These are phyloP conservation scores for Suhomyces coccinellae DNA, from an alignment of 1,139 yeast genomes.

Conservation along the genomic window DNA sequence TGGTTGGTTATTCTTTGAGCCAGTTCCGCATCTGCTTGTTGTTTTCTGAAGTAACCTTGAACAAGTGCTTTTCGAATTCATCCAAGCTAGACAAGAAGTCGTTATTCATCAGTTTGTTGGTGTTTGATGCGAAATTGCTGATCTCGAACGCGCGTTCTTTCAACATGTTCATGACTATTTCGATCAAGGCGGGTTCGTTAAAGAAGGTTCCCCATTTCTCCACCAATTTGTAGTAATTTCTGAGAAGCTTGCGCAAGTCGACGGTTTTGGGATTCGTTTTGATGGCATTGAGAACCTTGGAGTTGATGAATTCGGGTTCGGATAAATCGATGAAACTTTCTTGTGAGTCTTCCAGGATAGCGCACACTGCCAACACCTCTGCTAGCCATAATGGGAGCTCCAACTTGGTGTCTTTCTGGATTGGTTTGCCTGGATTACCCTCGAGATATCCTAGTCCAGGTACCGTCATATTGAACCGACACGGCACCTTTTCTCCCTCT, in stretches of 20 bases:
- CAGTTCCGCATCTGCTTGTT: slow-evolving; percentile 65
- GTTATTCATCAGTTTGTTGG: slow-evolving; percentile 41
- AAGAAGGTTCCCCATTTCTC: slow-evolving; percentile 75
- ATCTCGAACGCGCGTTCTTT: slow-evolving; percentile 68
- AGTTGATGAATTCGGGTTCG: slow-evolving; percentile 66
- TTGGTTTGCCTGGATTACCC: slow-evolving; percentile 70
- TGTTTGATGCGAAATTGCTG: slow-evolving; percentile 67
- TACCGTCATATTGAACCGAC: slow-evolving; percentile 72
- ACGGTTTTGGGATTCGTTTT: slow-evolving; percentile 69
- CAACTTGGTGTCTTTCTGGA: slow-evolving; percentile 63
- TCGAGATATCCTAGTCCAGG: slow-evolving; percentile 89
- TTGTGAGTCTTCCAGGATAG: slow-evolving; percentile 37
- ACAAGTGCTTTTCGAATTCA: slow-evolving; percentile 68
- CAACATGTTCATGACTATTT: slow-evolving; percentile 54
- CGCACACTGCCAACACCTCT: slow-evolving; percentile 64
- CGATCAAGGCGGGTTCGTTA: slow-evolving; percentile 61
- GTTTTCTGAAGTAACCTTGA: slow-evolving; percentile 58
- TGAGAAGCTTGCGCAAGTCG: slow-evolving; percentile 66
- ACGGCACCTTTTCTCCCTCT: slow-evolving; percentile 69
- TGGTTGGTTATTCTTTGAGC: slow-evolving; percentile 28
- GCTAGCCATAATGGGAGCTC: slow-evolving; percentile 93
- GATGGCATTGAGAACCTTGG: slow-evolving; percentile 74
- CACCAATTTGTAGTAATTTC: slow-evolving; percentile 67
- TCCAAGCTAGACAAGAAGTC: slow-evolving; percentile 68
- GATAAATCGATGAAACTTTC: slow-evolving; percentile 66